phyloP scores from a whole-genome alignment of 1,284 basidiomycete genomes.

The Papiliotrema nemorosa region DNA sequence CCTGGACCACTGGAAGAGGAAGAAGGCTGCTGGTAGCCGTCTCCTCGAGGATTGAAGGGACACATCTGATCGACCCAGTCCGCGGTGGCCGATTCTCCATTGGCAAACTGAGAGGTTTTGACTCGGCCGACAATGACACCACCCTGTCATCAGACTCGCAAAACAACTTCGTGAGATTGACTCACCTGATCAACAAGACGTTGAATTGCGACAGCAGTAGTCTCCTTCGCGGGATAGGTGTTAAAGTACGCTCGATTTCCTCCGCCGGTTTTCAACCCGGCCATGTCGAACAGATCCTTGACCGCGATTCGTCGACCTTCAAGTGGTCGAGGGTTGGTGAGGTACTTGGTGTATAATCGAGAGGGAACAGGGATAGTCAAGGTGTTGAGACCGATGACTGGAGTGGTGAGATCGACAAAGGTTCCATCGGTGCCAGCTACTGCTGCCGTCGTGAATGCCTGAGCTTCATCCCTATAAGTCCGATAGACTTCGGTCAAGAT shows the following conservation, averaged over 20 bases:
- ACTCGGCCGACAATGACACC: constrained; percentile 57
- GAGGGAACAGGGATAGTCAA: constrained; percentile 34
- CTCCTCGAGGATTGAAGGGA: constrained; percentile 57
- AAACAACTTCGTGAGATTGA: constrained; percentile 2
- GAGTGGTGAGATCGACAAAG: constrained; percentile 17
- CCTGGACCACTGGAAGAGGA: constrained; percentile 52
- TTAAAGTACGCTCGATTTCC: constrained; percentile 22
- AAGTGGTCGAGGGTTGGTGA: constrained; percentile 22
- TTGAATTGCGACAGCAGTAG: constrained; percentile 45
- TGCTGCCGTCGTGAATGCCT: constrained; percentile 27
- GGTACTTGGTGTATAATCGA: constrained; percentile 23
- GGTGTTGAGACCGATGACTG: constrained; percentile 21
- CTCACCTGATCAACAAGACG: constrained; percentile 54
- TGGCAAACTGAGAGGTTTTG: constrained; percentile 59
- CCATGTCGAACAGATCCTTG: constrained; percentile 29
- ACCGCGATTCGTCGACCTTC: constrained; percentile 33
- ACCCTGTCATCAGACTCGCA: constrained; percentile 46
- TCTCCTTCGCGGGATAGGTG: constrained; percentile 12
- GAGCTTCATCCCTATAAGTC: constrained; percentile 26
- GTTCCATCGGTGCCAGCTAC: constrained; percentile 14
- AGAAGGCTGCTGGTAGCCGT: constrained; percentile 54
- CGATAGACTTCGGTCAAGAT: constrained; percentile 29
- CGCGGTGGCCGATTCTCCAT: constrained; percentile 55
- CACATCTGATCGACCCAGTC: constrained; percentile 57
- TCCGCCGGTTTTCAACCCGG: constrained; percentile 24